Evolutionary conservation across 23 red algal species (phyloP).

Genomic region (Agarophyton chilense): DNA sequence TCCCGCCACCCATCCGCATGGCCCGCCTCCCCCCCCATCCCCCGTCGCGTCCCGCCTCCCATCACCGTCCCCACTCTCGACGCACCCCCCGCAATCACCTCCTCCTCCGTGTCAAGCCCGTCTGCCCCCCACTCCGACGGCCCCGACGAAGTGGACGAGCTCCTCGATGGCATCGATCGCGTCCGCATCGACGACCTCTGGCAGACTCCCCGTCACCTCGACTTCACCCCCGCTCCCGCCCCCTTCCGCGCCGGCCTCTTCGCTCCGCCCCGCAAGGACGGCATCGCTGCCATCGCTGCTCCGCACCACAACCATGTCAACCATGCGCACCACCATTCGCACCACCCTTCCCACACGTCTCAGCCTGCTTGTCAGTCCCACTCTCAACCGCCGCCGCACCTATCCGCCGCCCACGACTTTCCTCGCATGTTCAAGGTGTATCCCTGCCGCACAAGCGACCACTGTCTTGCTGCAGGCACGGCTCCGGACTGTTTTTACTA

Average conservation of each 20-base stretch:
- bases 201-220: slow-evolving; percentile 20
- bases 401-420: slow-evolving; percentile 10
- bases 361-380: too few species aligned
- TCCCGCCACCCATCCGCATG: not conserved
- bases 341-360: too few species aligned
- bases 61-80: slow-evolving; percentile 8
- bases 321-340: not conserved
- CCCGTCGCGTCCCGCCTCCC: slow-evolving; percentile 18
- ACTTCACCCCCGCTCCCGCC: not conserved
- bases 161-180: slow-evolving; percentile 56
- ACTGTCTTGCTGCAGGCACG: slow-evolving; percentile 30
- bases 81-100: slow-evolving; percentile 19
- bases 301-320: too few species aligned
- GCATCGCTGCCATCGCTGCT: slow-evolving; percentile 7
- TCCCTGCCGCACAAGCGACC: slow-evolving; percentile 25
- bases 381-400: not conserved
- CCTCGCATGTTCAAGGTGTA: slow-evolving; percentile 57
- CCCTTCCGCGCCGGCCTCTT: slow-evolving; percentile 45
- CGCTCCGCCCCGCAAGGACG: slow-evolving; percentile 12
- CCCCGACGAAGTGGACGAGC: slow-evolving; percentile 46
- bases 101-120: slow-evolving; percentile 62
- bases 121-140: slow-evolving; percentile 44
- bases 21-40: slow-evolving; percentile 17
- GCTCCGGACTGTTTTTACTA: slow-evolving; percentile 65
- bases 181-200: slow-evolving; percentile 67